Conservation (phyloP, 192 early-diverging fungal species). For the Coemansia sp. region DNA sequence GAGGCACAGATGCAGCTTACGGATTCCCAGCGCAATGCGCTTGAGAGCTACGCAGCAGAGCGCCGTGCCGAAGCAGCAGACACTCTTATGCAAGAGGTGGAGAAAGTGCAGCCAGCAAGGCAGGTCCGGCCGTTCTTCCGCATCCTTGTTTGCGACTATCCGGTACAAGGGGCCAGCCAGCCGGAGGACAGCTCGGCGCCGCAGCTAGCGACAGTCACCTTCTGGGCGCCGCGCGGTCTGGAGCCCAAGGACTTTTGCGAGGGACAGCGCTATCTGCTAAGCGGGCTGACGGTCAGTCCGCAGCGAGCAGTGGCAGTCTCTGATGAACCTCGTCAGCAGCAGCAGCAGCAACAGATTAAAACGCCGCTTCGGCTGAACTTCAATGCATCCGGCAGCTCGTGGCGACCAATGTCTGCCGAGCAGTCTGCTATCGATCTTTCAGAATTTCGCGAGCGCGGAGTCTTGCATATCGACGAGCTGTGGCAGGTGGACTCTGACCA, state of each 20-base stretch:
- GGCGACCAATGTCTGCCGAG: conserved; percentile 19
- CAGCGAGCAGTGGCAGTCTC: background rate
- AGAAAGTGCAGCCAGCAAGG: conserved; percentile 11
- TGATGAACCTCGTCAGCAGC: background rate
- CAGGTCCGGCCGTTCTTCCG: conserved; percentile 30
- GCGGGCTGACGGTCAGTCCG: conserved; percentile 23
- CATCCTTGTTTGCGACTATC: conserved; percentile 49
- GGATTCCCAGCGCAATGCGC: conserved; percentile 3
- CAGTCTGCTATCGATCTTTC: conserved; percentile 15
- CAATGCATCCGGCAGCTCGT: conserved; percentile 9
- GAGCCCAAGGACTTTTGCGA: conserved; percentile 25
- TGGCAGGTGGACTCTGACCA: conserved; percentile 13
- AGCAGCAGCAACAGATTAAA: background rate
- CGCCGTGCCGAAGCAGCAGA: background rate
- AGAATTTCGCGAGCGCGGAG: conserved; percentile 23
- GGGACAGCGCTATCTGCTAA: conserved; percentile 29
- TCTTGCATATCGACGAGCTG: conserved; percentile 34
- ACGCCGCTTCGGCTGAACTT: conserved; percentile 25
- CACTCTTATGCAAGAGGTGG: background rate
- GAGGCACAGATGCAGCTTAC: conserved; percentile 16
- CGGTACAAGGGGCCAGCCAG: conserved; percentile 18
- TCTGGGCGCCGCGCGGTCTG: conserved; percentile 36
- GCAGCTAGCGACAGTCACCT: conserved; percentile 24
- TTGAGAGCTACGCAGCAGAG: conserved; percentile 9
- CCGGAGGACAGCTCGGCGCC: background rate